Evolutionary conservation across 2,329 filamentous ascomycete genomes (phyloP).

Genomic region (Tolypocladium paradoxum): DNA sequence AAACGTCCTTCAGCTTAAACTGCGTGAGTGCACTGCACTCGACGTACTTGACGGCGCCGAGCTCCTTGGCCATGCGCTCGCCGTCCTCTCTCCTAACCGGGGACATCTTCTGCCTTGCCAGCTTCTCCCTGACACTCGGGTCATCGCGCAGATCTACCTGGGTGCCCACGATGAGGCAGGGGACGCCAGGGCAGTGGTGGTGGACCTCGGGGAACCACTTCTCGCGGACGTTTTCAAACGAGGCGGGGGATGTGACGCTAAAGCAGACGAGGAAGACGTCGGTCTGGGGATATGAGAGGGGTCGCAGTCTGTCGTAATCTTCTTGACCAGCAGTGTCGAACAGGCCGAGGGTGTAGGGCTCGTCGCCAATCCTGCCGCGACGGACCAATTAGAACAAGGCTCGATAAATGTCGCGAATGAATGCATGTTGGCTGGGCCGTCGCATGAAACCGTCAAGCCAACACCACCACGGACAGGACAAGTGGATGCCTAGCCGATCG

Average conservation of each 20-base stretch:
- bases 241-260: slow-evolving; percentile 92
- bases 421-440: background rate
- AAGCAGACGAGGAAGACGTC: slow-evolving; percentile 99
- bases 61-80: slow-evolving; percentile 89
- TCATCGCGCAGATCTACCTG: slow-evolving; percentile 95
- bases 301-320: slow-evolving; percentile 95
- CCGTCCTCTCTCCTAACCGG: slow-evolving; percentile 89
- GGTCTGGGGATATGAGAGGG: slow-evolving; percentile 94
- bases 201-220: slow-evolving; percentile 99
- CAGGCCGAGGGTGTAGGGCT: slow-evolving; percentile 92
- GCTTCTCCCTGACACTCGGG: slow-evolving; percentile 74
- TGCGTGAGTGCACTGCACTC: slow-evolving; percentile 97
- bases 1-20: slow-evolving; percentile 98
- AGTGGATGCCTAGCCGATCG: background rate
- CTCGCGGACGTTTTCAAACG: slow-evolving; percentile 97
- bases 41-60: slow-evolving; percentile 97
- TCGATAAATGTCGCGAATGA: background rate
- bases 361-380: slow-evolving; percentile 79
- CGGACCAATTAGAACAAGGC: slow-evolving; percentile 9
- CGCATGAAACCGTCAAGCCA: background rate
- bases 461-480: background rate
- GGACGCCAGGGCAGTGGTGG: slow-evolving; percentile 95
- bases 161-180: slow-evolving; percentile 94
- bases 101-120: slow-evolving; percentile 90
- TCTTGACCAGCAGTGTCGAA: slow-evolving; percentile 99